phyloP scores from a whole-genome alignment of 148 eudicot species.

The Talinum fruticosum region DNA sequence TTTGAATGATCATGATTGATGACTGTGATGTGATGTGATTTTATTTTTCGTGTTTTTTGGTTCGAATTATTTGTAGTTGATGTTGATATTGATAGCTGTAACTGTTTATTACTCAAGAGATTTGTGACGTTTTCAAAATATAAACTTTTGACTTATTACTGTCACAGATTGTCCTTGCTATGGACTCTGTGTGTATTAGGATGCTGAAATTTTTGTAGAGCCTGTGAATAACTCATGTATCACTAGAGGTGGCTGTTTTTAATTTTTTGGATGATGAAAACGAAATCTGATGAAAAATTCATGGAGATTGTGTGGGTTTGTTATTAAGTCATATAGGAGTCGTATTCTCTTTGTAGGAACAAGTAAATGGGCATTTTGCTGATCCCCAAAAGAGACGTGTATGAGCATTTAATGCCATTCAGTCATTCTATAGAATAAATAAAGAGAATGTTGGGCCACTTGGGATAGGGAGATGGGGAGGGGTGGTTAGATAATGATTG shows the following conservation, averaged over 20 bases:
- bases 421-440: not conserved
- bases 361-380: too few relatives aligned
- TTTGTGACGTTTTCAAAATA: not conserved
- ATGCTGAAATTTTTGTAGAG: not conserved
- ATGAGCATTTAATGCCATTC: constrained; percentile 9
- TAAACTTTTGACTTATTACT: not conserved
- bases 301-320: constrained; percentile 13
- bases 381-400: too few relatives aligned
- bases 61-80: not conserved
- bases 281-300: not conserved
- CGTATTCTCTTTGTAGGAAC: not conserved
- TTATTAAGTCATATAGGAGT: not conserved
- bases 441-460: not conserved
- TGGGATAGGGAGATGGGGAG: not conserved
- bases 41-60: not conserved
- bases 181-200: not conserved
- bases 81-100: not conserved
- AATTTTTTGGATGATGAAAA: not conserved
- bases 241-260: not conserved
- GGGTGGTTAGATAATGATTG: not conserved
- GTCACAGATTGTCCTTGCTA: not conserved
- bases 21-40: not conserved
- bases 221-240: too few relatives aligned
- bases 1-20: not conserved
- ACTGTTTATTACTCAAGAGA: not conserved